Base-by-base conservation (phyloP, 2,329 filamentous ascomycete species). In the Paraphoma sp. region DNA sequence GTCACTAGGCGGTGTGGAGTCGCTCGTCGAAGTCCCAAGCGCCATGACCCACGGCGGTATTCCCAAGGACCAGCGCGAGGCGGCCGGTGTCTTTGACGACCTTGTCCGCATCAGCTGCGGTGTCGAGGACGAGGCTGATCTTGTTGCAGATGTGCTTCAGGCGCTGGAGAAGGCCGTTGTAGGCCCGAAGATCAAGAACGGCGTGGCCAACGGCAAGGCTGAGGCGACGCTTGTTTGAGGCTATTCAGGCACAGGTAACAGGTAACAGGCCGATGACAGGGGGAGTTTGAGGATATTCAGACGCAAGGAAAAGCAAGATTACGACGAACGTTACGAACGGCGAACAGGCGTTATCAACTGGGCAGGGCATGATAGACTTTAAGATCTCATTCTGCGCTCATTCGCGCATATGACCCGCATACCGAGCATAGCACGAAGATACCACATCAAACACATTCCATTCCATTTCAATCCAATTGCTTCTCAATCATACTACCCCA, bases 41-140 rank as follows among this genome's bases (percentile, higher is more conserved):
- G 91, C 88, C 79, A 99, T 99, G 95, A 99, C 95, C 16, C 95
- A 99, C 78, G 91, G 93, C 23, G 95, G 94, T 56, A 99, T 99
- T 64, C 95, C 95, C 48, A 87, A 86, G 75, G 93, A 93, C 59
- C 88, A 96, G 82, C 85, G 95, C 55, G 95, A 99, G 83, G 90
- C 89, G 3, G 93, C 95, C 0, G 95, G 95, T 59, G 93, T 99
- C 31, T 98, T 89, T 72, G 95, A 99, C 74, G 95, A 99, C 76
- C 85, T 99, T 7, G 91, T 99, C 30, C 86, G 95, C 64, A 83
- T 99, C 58, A 96, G 92, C 83, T 97, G 93, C 75, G 95, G 95
- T 70, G 87, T 99, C 53, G 95, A 99, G 80, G 95, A 99, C 72
- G 86, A 87, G 7, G 87, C 89, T 59, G 95, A 99, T 77, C 82